A percentile compares a stretch with the other conserved stretches of the same genome.
These are phyloP conservation scores for Fonsecaea multimorphosa DNA, from an alignment of 2,329 filamentous ascomycete species.

Conservation along the genomic window DNA sequence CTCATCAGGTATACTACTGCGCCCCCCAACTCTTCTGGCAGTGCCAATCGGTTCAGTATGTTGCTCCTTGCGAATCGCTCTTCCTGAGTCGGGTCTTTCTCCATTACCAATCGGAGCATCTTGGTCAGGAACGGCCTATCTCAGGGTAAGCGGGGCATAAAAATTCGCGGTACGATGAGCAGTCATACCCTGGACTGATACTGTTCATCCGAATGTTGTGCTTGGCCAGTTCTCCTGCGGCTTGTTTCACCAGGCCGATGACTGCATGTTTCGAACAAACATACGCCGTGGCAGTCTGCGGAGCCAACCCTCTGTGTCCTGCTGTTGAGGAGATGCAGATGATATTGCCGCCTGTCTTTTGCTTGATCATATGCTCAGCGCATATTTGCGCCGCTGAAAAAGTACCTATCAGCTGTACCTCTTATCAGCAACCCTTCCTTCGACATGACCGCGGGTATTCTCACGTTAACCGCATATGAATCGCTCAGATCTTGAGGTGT, in stretches of 20 bases:
- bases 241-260: constrained; percentile 48
- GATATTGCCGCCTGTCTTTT: constrained; percentile 47
- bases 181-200: constrained; percentile 52
- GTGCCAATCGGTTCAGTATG: constrained; percentile 41
- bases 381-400: constrained; percentile 57
- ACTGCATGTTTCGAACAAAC: constrained; percentile 52
- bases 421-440: constrained; percentile 49
- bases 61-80: constrained; percentile 14
- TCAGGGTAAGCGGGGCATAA: background rate
- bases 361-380: constrained; percentile 58
- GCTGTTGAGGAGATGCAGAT: constrained; percentile 32
- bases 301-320: constrained; percentile 16
- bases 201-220: constrained; percentile 56
- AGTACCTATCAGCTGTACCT: constrained; percentile 47
- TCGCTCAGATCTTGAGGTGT: constrained; percentile 51
- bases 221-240: constrained; percentile 57
- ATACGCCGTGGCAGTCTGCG: constrained; percentile 44
- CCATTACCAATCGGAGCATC: constrained; percentile 38
- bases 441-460: constrained; percentile 35
- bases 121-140: constrained; percentile 50
- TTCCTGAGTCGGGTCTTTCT: constrained; percentile 24
- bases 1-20: constrained; percentile 52
- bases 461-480: constrained; percentile 34
- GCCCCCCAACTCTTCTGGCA: constrained; percentile 48
- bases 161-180: background rate